Conservation (phyloP, 148 eudicot genomes). For the Limonium bicolor region DNA sequence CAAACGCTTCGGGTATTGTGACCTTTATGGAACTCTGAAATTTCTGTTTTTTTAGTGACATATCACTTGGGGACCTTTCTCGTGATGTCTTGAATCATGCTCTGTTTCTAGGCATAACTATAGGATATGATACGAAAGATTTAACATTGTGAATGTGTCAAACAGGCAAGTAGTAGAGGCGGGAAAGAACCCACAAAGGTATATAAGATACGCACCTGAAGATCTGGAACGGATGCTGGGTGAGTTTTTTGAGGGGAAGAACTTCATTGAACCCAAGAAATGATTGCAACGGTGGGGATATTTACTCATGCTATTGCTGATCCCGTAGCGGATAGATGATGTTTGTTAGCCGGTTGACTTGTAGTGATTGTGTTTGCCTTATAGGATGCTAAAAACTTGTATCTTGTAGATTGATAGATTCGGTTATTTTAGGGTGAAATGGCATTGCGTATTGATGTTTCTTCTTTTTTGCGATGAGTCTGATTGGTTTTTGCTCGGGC, state of each 20-base stretch:
- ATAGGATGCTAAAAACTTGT: no score
- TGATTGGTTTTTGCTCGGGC: no score
- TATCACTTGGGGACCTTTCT: no score
- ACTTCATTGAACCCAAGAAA: slow-evolving; percentile 48
- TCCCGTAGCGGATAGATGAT: no score
- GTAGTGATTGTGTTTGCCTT: no score
- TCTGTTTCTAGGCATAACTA: no score
- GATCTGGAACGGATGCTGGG: slow-evolving; percentile 93
- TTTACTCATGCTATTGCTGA: not conserved
- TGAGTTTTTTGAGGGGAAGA: slow-evolving; percentile 87
- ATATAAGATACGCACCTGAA: slow-evolving; percentile 71
- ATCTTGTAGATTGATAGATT: no score
- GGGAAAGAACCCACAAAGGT: slow-evolving; percentile 80
- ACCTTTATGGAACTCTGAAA: not conserved
- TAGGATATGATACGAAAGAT: slow-evolving; percentile 1
- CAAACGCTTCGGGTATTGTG: slow-evolving; percentile 73
- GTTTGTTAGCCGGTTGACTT: no score
- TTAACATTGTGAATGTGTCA: slow-evolving; percentile 9
- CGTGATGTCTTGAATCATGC: no score
- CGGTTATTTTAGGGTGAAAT: no score
- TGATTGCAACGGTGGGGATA: slow-evolving; percentile 6
- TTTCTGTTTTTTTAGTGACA: not conserved
- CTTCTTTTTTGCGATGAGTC: no score
- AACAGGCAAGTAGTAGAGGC: slow-evolving; percentile 76
- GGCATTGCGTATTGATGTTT: no score